These are phyloP conservation scores for Lizanozyma gosingica DNA, from an alignment of 1,139 yeast species.

Conservation along the genomic window DNA sequence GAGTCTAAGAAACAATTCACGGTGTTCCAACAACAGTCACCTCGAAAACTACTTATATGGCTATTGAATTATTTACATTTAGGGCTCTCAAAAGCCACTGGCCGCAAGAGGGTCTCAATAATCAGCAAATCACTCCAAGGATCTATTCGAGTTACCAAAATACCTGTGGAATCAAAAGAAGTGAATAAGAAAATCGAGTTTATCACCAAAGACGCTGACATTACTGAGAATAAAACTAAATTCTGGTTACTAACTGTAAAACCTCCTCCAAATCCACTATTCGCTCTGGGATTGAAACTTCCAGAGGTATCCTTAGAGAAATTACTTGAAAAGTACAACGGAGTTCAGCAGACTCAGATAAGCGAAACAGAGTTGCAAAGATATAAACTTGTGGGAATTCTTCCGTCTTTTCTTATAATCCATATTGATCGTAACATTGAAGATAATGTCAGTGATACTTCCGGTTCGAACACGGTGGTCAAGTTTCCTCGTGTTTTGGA, in stretches of 20 bases:
- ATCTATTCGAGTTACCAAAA: conserved; percentile 25
- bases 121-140: conserved; percentile 42
- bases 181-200: conserved; percentile 15
- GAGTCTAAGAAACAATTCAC: conserved; percentile 35
- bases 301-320: conserved; percentile 45
- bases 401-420: conserved; percentile 48
- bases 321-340: conserved; percentile 41
- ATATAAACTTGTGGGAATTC: conserved; percentile 27
- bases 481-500: conserved; percentile 44
- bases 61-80: conserved; percentile 39
- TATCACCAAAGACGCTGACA: conserved; percentile 12
- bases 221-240: conserved; percentile 18
- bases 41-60: conserved; percentile 54
- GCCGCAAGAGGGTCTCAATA: conserved; percentile 10
- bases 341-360: conserved; percentile 20
- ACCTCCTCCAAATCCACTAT: conserved; percentile 50
- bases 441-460: conserved; percentile 22
- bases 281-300: conserved; percentile 30
- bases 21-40: conserved; percentile 32
- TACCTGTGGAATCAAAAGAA: conserved; percentile 13
- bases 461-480: conserved; percentile 56
- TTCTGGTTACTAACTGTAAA: conserved; percentile 55
- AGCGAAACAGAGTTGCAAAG: conserved; percentile 17
- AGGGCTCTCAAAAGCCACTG: conserved; percentile 19
- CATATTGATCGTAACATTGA: conserved; percentile 46